These are phyloP conservation scores for Candida incommunis DNA, from an alignment of 805 yeast genomes.

Conservation along the genomic window DNA sequence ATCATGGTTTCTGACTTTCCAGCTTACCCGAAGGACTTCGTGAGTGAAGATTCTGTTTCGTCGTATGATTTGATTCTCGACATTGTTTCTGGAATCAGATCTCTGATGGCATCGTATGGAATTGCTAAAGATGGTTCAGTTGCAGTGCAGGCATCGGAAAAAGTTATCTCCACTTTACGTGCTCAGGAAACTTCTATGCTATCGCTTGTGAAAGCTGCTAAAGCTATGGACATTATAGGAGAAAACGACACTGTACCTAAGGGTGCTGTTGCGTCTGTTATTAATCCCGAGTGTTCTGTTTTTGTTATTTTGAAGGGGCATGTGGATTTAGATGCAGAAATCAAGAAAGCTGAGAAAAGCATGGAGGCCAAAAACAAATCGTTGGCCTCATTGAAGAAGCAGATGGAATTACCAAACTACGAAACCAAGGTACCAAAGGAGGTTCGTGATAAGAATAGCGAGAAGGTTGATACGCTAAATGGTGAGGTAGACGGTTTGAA, in stretches of 20 bases:
- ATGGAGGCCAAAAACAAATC: conserved; percentile 49
- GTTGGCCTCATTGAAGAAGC: conserved; percentile 52
- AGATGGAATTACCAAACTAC: conserved; percentile 60
- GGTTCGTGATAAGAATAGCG: conserved; percentile 63
- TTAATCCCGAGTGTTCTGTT: conserved; percentile 68
- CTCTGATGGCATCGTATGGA: conserved; percentile 78
- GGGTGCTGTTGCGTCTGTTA: conserved; percentile 81
- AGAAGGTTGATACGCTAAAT: conserved; percentile 49
- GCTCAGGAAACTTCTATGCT: conserved; percentile 78
- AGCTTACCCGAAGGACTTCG: conserved; percentile 40
- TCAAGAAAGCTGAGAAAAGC: conserved; percentile 67
- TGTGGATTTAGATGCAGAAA: conserved; percentile 84
- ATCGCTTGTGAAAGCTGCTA: conserved; percentile 84
- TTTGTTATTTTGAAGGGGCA: conserved; percentile 90
- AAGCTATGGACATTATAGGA: conserved; percentile 51
- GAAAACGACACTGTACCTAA: conserved; percentile 50
- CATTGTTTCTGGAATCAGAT: conserved; percentile 82
- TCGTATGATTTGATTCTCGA: conserved; percentile 78
- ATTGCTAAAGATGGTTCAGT: conserved; percentile 82
- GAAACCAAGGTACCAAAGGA: conserved; percentile 70
- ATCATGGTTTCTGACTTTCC: conserved; percentile 79
- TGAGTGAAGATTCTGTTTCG: conserved; percentile 47
- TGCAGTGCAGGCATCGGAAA: conserved; percentile 55
- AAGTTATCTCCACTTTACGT: conserved; percentile 36
- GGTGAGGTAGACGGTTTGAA: conserved; percentile 89